phyloP scores from a whole-genome alignment of 2,329 filamentous ascomycete species.

The Plectosphaerella plurivora region DNA sequence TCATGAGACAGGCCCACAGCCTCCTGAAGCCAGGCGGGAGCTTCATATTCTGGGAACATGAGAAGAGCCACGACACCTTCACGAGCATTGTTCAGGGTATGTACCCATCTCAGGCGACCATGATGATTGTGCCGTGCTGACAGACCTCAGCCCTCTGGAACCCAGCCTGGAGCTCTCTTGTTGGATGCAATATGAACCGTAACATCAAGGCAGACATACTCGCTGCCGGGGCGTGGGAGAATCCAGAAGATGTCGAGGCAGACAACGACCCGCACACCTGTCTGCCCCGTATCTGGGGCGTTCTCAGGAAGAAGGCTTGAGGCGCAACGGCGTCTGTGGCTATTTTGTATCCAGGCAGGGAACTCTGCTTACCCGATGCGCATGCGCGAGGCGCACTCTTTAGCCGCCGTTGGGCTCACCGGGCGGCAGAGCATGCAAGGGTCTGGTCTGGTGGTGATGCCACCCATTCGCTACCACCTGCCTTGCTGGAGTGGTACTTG shows the following conservation, averaged over 20 bases:
- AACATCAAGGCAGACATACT: conserved; percentile 21
- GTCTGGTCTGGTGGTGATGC: no score
- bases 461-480: no score
- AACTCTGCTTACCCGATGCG: no score
- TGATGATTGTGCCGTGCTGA: conserved; percentile 5
- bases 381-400: no score
- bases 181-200: conserved; percentile 24
- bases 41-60: conserved; percentile 43
- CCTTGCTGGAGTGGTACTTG: no score
- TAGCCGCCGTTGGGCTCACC: no score
- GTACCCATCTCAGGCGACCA: neutral
- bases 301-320: conserved; percentile 21
- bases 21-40: conserved; percentile 39
- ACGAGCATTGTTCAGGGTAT: conserved; percentile 24
- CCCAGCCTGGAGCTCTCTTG: conserved; percentile 22
- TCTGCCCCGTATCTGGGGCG: conserved; percentile 25
- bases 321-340: neutral
- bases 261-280: conserved; percentile 18
- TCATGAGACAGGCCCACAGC: conserved; percentile 28
- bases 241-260: conserved; percentile 18
- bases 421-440: no score
- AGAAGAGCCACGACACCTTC: conserved; percentile 16
- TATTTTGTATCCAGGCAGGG: no score
- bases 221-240: conserved; percentile 25
- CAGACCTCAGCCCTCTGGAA: conserved; percentile 19